Evolutionary conservation across 192 early-diverging fungal species (phyloP), one percentile per base, ranked within the genome.

Genomic region (Entrophospora sp.): DNA sequence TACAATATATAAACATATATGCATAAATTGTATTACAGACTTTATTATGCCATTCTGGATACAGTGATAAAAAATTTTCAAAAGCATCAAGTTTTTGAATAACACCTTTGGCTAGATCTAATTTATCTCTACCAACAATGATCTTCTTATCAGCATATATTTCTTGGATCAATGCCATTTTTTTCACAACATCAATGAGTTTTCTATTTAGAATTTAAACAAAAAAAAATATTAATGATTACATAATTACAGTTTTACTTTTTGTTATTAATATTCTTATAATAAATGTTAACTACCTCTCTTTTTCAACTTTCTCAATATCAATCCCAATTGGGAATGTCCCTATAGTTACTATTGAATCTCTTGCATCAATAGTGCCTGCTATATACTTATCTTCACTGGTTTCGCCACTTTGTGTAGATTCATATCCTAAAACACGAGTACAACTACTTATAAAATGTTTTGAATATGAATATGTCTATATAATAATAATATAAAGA

Each of bases 291-390:
- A 2, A 20, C 30, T 64, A 64, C 61, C 45, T 83, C 38, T 81
- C 75, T n/a, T 63, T 25, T 56, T 89, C 80, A 7, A 93, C 83
- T 6, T 82, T 69, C 18, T 89, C 76, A 8, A 88, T 83, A 70
- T 99, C 93, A 70, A 99, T 97, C n/a, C 96, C 96, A 43, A 99
- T 96, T 2, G 96, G 96, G 71, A 96, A 96, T 20, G 93, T 94
- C 43, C 89, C 90, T 1, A 97, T 83, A 37, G 83, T 68, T 4
- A 96, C 91, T 9, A 84, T 76, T 27, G 77, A 81, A 13, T 92
- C 91, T 43, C 83, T 80, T 61, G 85, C 87, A 69, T 96, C 89
- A 16, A 97, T n/a, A n/a, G n/a, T n/a, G n/a, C n/a, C n/a, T n/a
- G n/a, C n/a, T n/a, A n/a, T n/a, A n/a, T n/a, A n/a, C n/a, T n/a